Evolutionary conservation across 495 filamentous ascomycete species (phyloP).

Genomic region (Tuber magnatum): DNA sequence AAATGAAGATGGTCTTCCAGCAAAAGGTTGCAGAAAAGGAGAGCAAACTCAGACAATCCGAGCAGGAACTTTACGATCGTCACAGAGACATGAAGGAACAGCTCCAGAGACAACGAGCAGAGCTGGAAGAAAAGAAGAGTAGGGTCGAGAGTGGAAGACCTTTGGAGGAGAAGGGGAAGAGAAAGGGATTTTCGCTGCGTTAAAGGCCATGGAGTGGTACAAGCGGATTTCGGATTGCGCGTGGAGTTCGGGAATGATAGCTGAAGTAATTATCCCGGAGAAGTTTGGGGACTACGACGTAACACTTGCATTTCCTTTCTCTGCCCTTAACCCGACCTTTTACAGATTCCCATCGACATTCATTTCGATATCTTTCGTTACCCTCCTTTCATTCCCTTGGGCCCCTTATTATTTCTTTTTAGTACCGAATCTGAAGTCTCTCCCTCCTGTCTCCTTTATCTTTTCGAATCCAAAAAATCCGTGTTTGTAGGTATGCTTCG

Average conservation of each 20-base stretch:
- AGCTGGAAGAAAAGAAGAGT: constrained; percentile 95
- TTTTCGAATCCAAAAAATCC: constrained; percentile 1
- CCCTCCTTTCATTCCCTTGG: constrained; percentile 35
- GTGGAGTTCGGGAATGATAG: constrained; percentile 14
- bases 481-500: constrained; percentile 3
- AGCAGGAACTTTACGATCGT: constrained; percentile 94
- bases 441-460: constrained; percentile 31
- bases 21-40: constrained; percentile 99
- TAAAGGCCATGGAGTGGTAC: constrained; percentile 46
- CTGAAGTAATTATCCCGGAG: constrained; percentile 34
- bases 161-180: constrained; percentile 89
- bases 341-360: constrained; percentile 31
- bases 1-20: constrained; percentile 99
- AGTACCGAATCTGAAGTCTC: constrained; percentile 37
- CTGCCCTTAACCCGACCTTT: constrained; percentile 30
- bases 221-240: constrained; percentile 23
- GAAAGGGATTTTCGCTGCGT: constrained; percentile 98
- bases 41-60: constrained; percentile 97
- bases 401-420: constrained; percentile 39
- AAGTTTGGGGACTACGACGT: constrained; percentile 35
- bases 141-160: constrained; percentile 89
- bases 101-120: constrained; percentile 82
- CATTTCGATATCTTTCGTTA: constrained; percentile 30
- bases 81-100: constrained; percentile 99
- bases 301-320: constrained; percentile 27